Percentiles rank a stretch among this genome's conserved stretches.
These are phyloP conservation scores for Warburgia ugandensis DNA, from an alignment of 164 flowering plant species.

Conservation along the genomic window DNA sequence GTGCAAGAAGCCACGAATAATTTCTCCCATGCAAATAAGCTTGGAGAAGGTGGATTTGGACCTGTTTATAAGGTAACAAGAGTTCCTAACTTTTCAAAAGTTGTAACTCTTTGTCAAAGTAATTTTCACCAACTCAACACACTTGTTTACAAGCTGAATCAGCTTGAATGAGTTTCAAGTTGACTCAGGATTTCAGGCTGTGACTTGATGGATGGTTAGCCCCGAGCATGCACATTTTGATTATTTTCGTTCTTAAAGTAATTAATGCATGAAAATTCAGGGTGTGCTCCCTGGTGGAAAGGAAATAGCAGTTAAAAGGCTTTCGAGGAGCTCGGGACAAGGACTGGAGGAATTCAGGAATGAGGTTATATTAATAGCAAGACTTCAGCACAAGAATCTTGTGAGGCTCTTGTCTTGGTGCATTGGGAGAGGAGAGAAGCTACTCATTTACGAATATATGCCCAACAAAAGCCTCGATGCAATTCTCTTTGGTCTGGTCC, in stretches of 20 bases:
- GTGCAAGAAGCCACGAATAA: not conserved
- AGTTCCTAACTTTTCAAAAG: no score
- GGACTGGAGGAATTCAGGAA: no score
- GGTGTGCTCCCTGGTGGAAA: conserved; percentile 20
- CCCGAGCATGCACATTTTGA: not conserved
- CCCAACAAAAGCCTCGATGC: no score
- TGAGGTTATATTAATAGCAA: conserved; percentile 26
- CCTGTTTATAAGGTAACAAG: no score
- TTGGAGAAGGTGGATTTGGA: no score
- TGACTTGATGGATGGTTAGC: not conserved
- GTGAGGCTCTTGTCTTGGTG: conserved; percentile 33
- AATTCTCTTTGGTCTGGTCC: conserved; percentile 19
- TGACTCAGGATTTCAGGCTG: not conserved
- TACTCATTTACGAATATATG: no score
- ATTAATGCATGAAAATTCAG: conserved; percentile 9
- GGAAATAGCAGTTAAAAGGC: conserved; percentile 38
- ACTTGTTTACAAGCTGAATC: conserved; percentile 1
- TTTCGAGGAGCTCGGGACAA: conserved; percentile 25
- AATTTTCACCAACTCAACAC: not conserved
- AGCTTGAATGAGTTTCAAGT: not conserved
- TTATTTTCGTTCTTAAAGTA: not conserved
- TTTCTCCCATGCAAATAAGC: no score
- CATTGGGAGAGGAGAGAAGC: conserved; percentile 24
- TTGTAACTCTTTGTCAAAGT: not conserved
- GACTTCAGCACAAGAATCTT: conserved; percentile 37